A percentile compares a stretch with the other conserved stretches of the same genome.
These are phyloP conservation scores for Acacia melanoxylon DNA, from an alignment of 306 rosid species.

Conservation along the genomic window DNA sequence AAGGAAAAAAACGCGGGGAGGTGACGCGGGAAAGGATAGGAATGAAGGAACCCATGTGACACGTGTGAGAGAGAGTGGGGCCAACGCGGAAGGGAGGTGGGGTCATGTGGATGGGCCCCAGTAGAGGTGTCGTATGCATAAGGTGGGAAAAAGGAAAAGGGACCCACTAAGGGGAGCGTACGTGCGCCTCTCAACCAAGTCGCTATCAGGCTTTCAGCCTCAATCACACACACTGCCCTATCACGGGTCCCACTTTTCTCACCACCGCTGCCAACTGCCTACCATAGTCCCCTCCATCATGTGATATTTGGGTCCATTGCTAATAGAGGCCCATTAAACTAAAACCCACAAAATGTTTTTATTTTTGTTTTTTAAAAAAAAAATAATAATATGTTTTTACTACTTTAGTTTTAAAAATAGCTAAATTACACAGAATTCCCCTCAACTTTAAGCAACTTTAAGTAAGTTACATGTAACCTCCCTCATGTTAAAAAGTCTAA, in stretches of 20 bases:
- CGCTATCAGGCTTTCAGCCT: neutral
- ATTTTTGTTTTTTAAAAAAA: too few species aligned
- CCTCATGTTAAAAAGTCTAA: too few species aligned
- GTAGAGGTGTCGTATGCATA: neutral
- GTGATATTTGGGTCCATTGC: too few species aligned
- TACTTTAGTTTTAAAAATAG: too few species aligned
- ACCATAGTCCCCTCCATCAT: too few species aligned
- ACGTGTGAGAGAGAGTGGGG: slow-evolving; percentile 42
- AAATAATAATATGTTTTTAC: too few species aligned
- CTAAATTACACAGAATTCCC: too few species aligned
- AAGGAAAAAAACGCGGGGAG: neutral
- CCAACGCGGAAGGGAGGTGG: slow-evolving; percentile 47
- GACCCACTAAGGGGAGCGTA: slow-evolving; percentile 33
- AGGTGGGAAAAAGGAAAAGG: neutral
- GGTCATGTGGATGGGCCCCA: slow-evolving; percentile 21
- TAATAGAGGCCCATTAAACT: too few species aligned
- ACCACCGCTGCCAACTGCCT: neutral
- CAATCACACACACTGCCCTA: neutral
- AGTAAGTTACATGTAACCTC: too few species aligned
- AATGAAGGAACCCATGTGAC: slow-evolving; percentile 18
- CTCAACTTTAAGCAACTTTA: too few species aligned
- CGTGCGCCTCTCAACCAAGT: slow-evolving; percentile 42
- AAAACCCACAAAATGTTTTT: too few species aligned
- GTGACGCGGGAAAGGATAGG: slow-evolving; percentile 35
- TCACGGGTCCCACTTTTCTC: neutral